Conservation (phyloP, 805 yeast genomes). For the Hyphopichia homilentoma region DNA sequence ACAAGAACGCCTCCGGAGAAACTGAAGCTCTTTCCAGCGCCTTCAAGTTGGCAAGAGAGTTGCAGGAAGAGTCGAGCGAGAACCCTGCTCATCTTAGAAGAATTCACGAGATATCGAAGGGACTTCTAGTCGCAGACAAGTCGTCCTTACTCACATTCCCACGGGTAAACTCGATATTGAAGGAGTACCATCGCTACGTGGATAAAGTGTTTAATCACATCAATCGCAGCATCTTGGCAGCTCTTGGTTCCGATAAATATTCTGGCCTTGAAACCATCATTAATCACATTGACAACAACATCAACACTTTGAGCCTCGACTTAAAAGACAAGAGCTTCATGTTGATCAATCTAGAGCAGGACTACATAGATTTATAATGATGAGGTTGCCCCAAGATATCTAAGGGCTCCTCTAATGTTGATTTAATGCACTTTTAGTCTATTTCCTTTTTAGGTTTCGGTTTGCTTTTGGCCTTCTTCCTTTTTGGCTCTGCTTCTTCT, state of each 20-base stretch:
- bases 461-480: constrained; percentile 1
- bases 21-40: constrained; percentile 16
- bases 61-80: constrained; percentile 13
- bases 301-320: constrained; percentile 23
- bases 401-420: no score
- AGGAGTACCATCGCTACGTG: constrained; percentile 16
- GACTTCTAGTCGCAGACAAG: constrained; percentile 18
- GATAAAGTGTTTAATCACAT: constrained; percentile 16
- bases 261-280: constrained; percentile 32
- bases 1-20: constrained; percentile 5
- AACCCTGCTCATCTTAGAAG: constrained; percentile 3
- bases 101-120: constrained; percentile 18
- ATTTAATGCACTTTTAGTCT: no score
- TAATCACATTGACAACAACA: constrained; percentile 26
- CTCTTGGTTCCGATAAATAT: constrained; percentile 17
- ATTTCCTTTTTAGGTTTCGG: no score
- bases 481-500: background rate
- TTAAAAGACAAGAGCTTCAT: constrained; percentile 30
- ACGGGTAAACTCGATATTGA: constrained; percentile 14
- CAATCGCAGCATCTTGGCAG: constrained; percentile 20
- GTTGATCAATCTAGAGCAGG: constrained; percentile 35
- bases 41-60: constrained; percentile 11
- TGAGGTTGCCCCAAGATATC: no score
- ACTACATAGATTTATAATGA: constrained; percentile 24
- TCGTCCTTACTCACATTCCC: constrained; percentile 19